A percentile compares a stretch with the other conserved stretches of the same genome.
These are phyloP conservation scores for Trichoderma harzianum DNA, from an alignment of 2,329 filamentous ascomycete species.

Conservation along the genomic window DNA sequence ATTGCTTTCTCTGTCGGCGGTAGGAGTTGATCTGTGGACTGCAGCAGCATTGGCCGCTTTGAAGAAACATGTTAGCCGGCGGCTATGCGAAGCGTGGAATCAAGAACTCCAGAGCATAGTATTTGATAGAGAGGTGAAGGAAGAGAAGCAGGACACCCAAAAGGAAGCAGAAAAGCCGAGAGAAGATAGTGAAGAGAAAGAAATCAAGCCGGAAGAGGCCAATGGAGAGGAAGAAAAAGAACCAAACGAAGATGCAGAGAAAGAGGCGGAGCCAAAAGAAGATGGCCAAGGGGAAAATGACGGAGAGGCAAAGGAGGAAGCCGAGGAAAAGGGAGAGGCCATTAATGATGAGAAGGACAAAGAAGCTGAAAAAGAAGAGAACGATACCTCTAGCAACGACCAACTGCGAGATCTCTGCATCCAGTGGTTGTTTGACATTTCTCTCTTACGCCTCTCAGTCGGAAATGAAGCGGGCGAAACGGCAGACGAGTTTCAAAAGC, in stretches of 20 bases:
- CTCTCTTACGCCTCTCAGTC: constrained; percentile 48
- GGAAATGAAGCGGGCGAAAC: constrained; percentile 26
- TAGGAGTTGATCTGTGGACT: constrained; percentile 80
- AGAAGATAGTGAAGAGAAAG: constrained; percentile 13
- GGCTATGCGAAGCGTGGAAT: constrained; percentile 50
- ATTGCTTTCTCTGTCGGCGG: constrained; percentile 62
- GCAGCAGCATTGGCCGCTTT: constrained; percentile 59
- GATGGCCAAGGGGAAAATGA: constrained; percentile 9
- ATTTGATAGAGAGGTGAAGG: constrained; percentile 14
- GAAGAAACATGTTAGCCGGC: constrained; percentile 54
- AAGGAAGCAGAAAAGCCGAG: constrained; percentile 16
- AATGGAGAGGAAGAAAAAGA: constrained; percentile 20
- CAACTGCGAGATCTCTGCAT: constrained; percentile 47
- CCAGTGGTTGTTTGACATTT: constrained; percentile 61
- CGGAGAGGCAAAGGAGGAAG: constrained; percentile 17
- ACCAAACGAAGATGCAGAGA: constrained; percentile 2
- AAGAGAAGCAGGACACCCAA: constrained; percentile 20
- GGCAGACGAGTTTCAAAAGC: constrained; percentile 36
- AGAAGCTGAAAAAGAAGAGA: background rate
- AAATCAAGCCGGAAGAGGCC: background rate
- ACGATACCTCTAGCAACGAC: constrained; percentile 19
- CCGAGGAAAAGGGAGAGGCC: constrained; percentile 17
- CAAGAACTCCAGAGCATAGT: constrained; percentile 37
- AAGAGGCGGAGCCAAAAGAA: constrained; percentile 19
- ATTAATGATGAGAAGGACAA: background rate